Base-by-base conservation (phyloP, 2,329 filamentous ascomycete species). In the Capronia coronata region DNA sequence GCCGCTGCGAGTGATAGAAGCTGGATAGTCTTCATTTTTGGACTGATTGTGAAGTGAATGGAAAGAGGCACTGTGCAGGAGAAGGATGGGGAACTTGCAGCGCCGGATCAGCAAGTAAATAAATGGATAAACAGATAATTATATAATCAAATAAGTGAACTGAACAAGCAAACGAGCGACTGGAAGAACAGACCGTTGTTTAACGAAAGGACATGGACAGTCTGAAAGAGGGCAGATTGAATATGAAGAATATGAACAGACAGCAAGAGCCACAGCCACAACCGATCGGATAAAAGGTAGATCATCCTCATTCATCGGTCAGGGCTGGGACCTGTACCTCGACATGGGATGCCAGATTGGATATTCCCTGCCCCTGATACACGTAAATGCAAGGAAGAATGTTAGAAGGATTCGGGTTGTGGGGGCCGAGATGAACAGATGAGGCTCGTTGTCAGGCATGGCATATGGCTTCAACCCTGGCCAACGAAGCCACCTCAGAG, bases 61-160 rank as follows among this genome's bases (percentile, higher is more conserved):
- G 14, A 34, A 14, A 29, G 23, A 27, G 6, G 23, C 8, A 13
- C 18, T 7, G 13, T 6, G 16, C 13, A 23, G 62, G 3, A 18
- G 13, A 61, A 65, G 64, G 32, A 54, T 64, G 62, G 38, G 27
- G n/a, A n/a, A n/a, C n/a, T n/a, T n/a, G n/a, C n/a, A n/a, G n/a
- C n/a, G n/a, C n/a, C n/a, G n/a, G n/a, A n/a, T n/a, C n/a, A n/a
- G n/a, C n/a, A n/a, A n/a, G n/a, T n/a, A n/a, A n/a, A n/a, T n/a
- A n/a, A n/a, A n/a, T n/a, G n/a, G n/a, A n/a, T n/a, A n/a, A n/a
- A n/a, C n/a, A n/a, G n/a, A n/a, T n/a, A n/a, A n/a, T n/a, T n/a
- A n/a, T n/a, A n/a, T n/a, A 35, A 35, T n/a, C 13, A 4, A n/a
- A 35, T 5, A 4, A 35, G 13, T 35, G 32, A 35, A 35, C 6